Percentiles rank a stretch among this genome's conserved stretches.
phyloP scores from a whole-genome alignment of 306 rosid species.

The Sicyos edulis region DNA sequence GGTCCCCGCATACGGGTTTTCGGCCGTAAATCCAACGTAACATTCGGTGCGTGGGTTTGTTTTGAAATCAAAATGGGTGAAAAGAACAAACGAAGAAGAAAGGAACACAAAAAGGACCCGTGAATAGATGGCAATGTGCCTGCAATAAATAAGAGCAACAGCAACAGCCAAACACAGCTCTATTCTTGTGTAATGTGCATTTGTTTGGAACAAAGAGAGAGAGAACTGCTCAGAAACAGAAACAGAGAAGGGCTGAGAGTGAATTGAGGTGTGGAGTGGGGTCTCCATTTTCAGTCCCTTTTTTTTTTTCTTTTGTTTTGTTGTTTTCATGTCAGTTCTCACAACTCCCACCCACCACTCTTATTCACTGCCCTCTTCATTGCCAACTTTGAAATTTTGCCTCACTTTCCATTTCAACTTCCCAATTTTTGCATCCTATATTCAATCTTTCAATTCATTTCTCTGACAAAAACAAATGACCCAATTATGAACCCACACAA shows the following conservation, averaged over 20 bases:
- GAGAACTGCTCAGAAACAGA: background rate
- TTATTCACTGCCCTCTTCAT: conserved; percentile 1
- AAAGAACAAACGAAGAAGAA: background rate
- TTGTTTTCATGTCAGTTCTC: conserved; percentile 17
- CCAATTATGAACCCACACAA: conserved; percentile 8
- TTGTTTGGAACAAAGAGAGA: conserved; percentile 2
- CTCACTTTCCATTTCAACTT: background rate
- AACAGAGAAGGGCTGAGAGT: conserved; percentile 15
- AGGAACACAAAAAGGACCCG: background rate
- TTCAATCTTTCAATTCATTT: conserved; percentile 7
- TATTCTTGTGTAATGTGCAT: conserved; percentile 17
- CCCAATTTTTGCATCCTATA: background rate
- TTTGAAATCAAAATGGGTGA: background rate
- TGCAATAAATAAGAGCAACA: conserved; percentile 10
- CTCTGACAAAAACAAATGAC: background rate
- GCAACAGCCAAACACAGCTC: conserved; percentile 2
- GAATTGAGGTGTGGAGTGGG: conserved; percentile 14
- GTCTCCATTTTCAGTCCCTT: conserved; percentile 13
- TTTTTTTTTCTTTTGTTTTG: conserved; percentile 7
- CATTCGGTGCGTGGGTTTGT: background rate
- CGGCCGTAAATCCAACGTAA: background rate
- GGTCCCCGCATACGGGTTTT: background rate
- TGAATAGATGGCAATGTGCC: background rate
- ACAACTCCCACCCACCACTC: conserved; percentile 9
- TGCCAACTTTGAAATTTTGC: background rate